A percentile compares a stretch with the other conserved stretches of the same genome.
Conservation (phyloP, 441 rosid genomes). For the Francoa sonchifolia region DNA sequence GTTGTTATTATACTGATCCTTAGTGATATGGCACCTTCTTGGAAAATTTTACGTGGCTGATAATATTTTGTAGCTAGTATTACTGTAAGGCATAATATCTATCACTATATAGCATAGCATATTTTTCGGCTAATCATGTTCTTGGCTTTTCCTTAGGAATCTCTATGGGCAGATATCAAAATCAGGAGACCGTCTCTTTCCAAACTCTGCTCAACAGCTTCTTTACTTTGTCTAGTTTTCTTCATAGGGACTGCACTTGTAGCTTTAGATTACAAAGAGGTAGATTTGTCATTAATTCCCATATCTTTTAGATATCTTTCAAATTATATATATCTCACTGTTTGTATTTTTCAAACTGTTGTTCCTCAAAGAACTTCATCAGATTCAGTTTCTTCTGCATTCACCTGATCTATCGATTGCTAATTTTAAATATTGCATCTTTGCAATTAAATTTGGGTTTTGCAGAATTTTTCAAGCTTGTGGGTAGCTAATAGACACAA, state of each 20-base stretch:
- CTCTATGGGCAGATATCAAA: conserved; percentile 17
- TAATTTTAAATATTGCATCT: background rate
- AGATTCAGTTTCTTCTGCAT: background rate
- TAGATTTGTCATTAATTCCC: conserved; percentile 5
- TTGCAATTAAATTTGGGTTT: conserved; percentile 5
- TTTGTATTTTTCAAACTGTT: background rate
- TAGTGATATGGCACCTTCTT: no score
- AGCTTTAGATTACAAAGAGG: conserved; percentile 31
- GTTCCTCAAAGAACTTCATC: background rate
- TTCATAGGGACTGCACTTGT: conserved; percentile 24
- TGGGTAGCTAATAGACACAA: no score
- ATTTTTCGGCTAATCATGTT: background rate
- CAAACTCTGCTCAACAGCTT: conserved; percentile 25
- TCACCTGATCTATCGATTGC: background rate
- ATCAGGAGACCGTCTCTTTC: conserved; percentile 20
- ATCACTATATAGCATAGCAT: background rate
- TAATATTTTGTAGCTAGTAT: no score
- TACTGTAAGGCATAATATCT: no score
- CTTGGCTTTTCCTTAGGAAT: conserved; percentile 16
- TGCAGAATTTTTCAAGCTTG: conserved; percentile 28
- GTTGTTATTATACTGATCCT: no score
- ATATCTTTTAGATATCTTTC: background rate
- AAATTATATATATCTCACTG: background rate
- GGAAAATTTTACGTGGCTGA: no score
- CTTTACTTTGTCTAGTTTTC: conserved; percentile 30